Percentiles rank a stretch among this genome's conserved stretches.
Conservation (phyloP, 176 grass and related monocot genomes). For the Triticum urartu region DNA sequence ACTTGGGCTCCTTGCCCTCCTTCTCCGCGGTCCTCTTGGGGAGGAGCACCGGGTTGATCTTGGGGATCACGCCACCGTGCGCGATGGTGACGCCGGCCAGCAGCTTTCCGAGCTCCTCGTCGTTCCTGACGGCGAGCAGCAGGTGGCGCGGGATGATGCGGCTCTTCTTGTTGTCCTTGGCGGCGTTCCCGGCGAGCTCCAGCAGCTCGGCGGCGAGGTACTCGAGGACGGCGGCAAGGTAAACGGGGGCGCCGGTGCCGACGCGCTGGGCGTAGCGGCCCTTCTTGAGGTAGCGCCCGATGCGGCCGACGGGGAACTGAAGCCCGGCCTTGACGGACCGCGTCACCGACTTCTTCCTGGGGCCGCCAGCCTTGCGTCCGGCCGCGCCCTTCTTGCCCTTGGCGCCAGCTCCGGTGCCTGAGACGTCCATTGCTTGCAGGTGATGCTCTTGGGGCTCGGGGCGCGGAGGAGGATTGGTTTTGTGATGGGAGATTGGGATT, state of each 20-base stretch:
- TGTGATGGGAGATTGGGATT: neutral
- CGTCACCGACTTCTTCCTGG: conserved; percentile 55
- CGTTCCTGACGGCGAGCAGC: conserved; percentile 57
- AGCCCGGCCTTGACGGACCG: conserved; percentile 70
- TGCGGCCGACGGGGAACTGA: conserved; percentile 77
- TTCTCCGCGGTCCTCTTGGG: conserved; percentile 62
- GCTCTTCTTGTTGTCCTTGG: conserved; percentile 69
- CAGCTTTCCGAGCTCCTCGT: conserved; percentile 63
- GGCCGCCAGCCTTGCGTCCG: conserved; percentile 46
- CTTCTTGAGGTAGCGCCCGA: conserved; percentile 70
- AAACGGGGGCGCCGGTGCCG: conserved; percentile 67
- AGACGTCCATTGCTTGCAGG: conserved; percentile 22
- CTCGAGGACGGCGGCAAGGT: conserved; percentile 72
- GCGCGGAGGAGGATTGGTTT: neutral
- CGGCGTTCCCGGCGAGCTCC: conserved; percentile 61
- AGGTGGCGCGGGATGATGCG: conserved; percentile 61
- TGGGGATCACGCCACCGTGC: conserved; percentile 53
- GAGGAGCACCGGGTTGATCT: conserved; percentile 58
- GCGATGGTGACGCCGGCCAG: conserved; percentile 59
- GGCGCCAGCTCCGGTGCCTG: conserved; percentile 15
- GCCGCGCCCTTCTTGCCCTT: conserved; percentile 59
- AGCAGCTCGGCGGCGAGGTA: conserved; percentile 73
- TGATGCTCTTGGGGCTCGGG: neutral
- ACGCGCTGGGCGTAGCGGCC: conserved; percentile 66
- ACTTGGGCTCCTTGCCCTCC: conserved; percentile 28